Percentiles rank a stretch among this genome's conserved stretches.
phyloP scores from a whole-genome alignment of 208 protist genomes.

The Angomonas ambiguus region DNA sequence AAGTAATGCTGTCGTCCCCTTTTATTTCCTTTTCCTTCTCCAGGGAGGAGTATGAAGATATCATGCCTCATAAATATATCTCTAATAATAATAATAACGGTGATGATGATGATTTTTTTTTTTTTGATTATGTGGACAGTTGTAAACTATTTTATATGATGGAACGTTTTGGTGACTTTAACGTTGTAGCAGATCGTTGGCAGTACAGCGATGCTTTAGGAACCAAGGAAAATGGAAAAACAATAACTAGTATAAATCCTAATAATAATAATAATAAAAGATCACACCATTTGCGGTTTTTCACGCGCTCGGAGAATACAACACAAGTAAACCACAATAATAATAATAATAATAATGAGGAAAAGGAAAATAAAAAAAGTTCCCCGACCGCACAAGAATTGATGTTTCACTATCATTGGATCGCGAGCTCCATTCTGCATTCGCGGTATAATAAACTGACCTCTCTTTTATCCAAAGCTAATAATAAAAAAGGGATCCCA shows the following conservation, averaged over 20 bases:
- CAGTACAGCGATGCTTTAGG: not conserved
- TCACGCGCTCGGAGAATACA: too few species aligned
- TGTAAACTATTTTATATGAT: not conserved
- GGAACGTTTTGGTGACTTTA: not conserved
- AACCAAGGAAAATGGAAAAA: not conserved
- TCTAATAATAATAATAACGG: constrained; percentile 3
- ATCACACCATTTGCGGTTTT: too few species aligned
- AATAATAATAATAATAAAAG: constrained; percentile 10
- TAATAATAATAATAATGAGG: not conserved
- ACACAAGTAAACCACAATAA: too few species aligned
- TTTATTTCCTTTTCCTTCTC: not conserved
- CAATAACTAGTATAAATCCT: not conserved
- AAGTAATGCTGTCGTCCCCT: too few species aligned
- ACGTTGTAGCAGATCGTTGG: not conserved
- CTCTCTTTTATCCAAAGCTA: too few species aligned
- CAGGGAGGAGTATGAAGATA: not conserved
- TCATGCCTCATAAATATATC: not conserved
- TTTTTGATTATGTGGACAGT: not conserved
- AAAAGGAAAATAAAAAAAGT: not conserved
- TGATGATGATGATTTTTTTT: not conserved
- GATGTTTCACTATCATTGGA: not conserved
- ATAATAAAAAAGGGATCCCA: not conserved
- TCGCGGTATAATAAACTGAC: not conserved
- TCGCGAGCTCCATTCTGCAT: not conserved
- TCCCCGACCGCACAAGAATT: not conserved